Percentiles rank a stretch among this genome's conserved stretches.
These are phyloP conservation scores for Mychonastes homosphaera DNA, from an alignment of 139 green algal species.

Conservation along the genomic window DNA sequence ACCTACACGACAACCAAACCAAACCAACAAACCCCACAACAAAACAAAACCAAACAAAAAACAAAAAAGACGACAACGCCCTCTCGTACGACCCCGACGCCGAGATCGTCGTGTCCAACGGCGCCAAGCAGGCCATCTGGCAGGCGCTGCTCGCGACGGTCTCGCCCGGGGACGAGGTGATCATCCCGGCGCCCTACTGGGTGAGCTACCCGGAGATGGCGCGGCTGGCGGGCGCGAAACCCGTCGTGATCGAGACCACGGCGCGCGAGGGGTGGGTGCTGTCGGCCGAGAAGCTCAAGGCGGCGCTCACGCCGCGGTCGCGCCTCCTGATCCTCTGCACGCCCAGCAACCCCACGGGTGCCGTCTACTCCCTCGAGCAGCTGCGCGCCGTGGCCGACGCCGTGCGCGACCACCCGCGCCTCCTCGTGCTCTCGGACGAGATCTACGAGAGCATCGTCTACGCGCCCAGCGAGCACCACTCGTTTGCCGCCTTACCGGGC, in stretches of 20 bases:
- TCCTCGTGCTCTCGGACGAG: conserved; percentile 76
- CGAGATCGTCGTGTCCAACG: conserved; percentile 91
- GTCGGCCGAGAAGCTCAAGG: conserved; percentile 52
- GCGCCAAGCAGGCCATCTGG: conserved; percentile 91
- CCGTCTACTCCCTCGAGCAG: conserved; percentile 17
- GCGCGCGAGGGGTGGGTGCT: conserved; percentile 68
- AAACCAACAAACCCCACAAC: no score
- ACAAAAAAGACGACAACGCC: conserved; percentile 85
- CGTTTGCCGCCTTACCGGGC: conserved; percentile 66
- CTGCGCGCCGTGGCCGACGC: conserved; percentile 71
- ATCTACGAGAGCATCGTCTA: conserved; percentile 97
- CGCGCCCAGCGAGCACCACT: conserved; percentile 63
- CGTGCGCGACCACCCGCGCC: conserved; percentile 70
- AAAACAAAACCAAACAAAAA: no score
- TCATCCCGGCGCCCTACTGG: conserved; percentile 96
- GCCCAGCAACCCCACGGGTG: conserved; percentile 89
- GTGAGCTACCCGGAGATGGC: conserved; percentile 97
- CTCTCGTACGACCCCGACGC: conserved; percentile 61
- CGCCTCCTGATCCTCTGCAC: conserved; percentile 94
- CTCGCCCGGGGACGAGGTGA: conserved; percentile 46
- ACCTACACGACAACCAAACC: no score
- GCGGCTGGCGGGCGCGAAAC: conserved; percentile 53
- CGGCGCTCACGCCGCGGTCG: conserved; percentile 61
- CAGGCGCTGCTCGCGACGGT: conserved; percentile 51
- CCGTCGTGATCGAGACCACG: conserved; percentile 67